Percentiles rank a stretch among this genome's conserved stretches.
Evolutionary conservation across 352 stramenopile species (phyloP).

Genomic region (Phytophthora tubulina): DNA sequence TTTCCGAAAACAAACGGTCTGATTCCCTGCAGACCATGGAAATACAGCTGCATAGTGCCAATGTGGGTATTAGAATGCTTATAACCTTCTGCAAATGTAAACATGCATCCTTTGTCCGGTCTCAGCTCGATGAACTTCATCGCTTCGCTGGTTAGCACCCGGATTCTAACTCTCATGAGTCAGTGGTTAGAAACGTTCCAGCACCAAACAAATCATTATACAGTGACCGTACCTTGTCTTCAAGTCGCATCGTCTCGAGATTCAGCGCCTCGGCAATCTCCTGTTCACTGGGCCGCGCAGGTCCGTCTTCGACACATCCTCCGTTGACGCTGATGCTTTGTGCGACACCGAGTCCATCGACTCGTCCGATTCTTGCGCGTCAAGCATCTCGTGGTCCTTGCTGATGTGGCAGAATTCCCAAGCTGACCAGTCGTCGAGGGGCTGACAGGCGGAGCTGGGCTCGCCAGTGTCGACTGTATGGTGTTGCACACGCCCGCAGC

Average conservation of each 20-base stretch:
- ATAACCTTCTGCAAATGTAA: slow-evolving; percentile 28
- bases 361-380: background rate
- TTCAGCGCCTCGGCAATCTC: background rate
- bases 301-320: background rate
- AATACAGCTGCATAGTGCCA: slow-evolving; percentile 25
- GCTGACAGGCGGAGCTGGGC: no score
- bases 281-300: background rate
- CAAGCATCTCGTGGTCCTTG: background rate
- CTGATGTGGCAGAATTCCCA: no score
- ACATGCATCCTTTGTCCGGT: slow-evolving; percentile 1
- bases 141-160: slow-evolving; percentile 17
- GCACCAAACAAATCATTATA: background rate
- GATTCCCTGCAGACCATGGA: slow-evolving; percentile 6
- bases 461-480: no score
- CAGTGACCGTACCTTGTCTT: slow-evolving; percentile 6
- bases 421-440: no score
- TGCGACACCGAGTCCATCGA: background rate
- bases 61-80: background rate
- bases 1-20: slow-evolving; percentile 16
- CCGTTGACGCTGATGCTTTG: background rate
- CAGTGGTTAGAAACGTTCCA: slow-evolving; percentile 1
- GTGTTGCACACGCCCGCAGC: no score
- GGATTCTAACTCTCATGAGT: slow-evolving; percentile 13
- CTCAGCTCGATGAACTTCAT: slow-evolving; percentile 1
- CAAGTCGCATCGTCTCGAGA: background rate